A percentile compares a stretch with the other conserved stretches of the same genome.
Conservation (phyloP, 1,284 basidiomycete species). For the Ceratorhiza oryzae-sativae region DNA sequence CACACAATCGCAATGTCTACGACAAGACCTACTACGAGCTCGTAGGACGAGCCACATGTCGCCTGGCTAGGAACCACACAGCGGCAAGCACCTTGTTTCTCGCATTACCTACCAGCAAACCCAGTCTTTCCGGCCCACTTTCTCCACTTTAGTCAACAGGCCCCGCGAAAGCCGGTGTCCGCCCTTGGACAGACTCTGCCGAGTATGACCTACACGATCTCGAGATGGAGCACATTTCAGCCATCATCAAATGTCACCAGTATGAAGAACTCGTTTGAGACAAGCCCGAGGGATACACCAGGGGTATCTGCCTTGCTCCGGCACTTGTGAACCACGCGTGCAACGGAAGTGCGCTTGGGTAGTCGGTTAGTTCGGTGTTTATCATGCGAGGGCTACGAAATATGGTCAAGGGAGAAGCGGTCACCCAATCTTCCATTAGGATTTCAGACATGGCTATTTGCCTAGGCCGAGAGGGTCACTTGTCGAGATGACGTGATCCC, state of each 20-base stretch:
- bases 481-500: neutral
- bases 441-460: neutral
- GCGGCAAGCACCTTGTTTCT: conserved; percentile 26
- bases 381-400: conserved; percentile 41
- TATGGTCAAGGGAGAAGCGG: conserved; percentile 29
- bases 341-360: conserved; percentile 45
- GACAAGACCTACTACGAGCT: conserved; percentile 30
- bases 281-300: conserved; percentile 13
- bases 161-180: neutral
- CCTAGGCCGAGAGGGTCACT: neutral
- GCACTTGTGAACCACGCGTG: conserved; percentile 52
- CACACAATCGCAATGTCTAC: neutral
- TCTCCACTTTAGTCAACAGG: neutral
- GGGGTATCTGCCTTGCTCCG: conserved; percentile 47
- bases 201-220: conserved; percentile 18
- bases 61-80: conserved; percentile 40
- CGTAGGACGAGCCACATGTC: conserved; percentile 36
- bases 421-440: conserved; percentile 16
- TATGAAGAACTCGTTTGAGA: conserved; percentile 4
- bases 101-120: conserved; percentile 40
- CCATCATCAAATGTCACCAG: conserved; percentile 38
- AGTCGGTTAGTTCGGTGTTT: conserved; percentile 46
- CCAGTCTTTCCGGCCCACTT: neutral
- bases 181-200: neutral
- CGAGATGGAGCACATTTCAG: conserved; percentile 38